Conservation (phyloP, 2,329 filamentous ascomycete genomes). For the Colletotrichum lini region DNA sequence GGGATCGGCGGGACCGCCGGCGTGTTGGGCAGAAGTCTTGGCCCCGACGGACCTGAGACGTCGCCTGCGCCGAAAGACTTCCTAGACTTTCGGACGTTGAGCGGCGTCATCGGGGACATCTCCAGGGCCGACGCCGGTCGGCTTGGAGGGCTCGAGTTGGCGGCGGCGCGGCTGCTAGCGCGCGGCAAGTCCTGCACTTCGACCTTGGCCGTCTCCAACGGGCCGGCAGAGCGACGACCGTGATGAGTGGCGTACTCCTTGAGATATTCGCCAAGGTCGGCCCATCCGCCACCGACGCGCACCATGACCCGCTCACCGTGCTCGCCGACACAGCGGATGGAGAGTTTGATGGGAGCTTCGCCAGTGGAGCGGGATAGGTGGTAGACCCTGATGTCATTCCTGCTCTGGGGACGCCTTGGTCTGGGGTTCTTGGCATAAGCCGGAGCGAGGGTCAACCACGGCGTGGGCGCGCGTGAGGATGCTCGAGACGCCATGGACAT, state of each 20-base stretch:
- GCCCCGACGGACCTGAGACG: conserved; percentile 35
- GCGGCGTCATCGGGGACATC: conserved; percentile 62
- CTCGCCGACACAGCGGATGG: conserved; percentile 93
- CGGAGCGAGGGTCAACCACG: conserved; percentile 79
- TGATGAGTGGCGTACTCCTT: conserved; percentile 95
- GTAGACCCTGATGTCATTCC: conserved; percentile 89
- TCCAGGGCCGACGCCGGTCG: conserved; percentile 54
- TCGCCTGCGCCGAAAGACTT: conserved; percentile 58
- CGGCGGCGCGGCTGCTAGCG: conserved; percentile 43
- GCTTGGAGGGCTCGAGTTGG: conserved; percentile 52
- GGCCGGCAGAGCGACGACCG: conserved; percentile 74
- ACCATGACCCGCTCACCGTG: conserved; percentile 96
- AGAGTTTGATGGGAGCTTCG: conserved; percentile 92
- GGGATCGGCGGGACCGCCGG: conserved; percentile 54
- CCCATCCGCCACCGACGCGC: conserved; percentile 97
- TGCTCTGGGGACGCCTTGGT: conserved; percentile 63
- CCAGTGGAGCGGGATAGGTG: conserved; percentile 89
- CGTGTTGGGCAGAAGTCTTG: conserved; percentile 57
- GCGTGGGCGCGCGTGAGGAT: conserved; percentile 70
- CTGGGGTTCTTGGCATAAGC: conserved; percentile 65
- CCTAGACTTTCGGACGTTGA: conserved; percentile 70
- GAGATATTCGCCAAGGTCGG: conserved; percentile 93
- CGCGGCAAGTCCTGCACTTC: conserved; percentile 69
- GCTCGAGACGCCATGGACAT: conserved; percentile 55
- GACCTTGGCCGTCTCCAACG: conserved; percentile 64